Base-by-base conservation (phyloP, 73 alveolate species). In the Diophrys appendiculata region DNA sequence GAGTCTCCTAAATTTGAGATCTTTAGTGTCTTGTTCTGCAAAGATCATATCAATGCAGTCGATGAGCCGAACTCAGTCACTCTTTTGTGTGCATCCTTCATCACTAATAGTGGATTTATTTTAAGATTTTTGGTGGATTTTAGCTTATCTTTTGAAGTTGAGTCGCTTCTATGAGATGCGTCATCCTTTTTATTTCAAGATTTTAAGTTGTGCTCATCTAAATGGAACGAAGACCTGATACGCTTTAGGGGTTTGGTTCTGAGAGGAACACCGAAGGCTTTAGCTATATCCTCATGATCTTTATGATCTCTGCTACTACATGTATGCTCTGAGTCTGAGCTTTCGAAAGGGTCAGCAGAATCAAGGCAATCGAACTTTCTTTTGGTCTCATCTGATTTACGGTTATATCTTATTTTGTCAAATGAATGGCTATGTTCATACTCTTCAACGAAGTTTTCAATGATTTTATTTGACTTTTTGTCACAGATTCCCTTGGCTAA, bases 1-100 rank as follows among this genome's bases (percentile, higher is more conserved):
- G 90, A 69, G 78, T 88, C 95, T 2, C 95, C 95, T 27, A 88
- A 34, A 31, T 83, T 81, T n/a, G 90, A 77, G 1, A 74, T 52
- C 29, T 52, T 52, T 23, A 88, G 75, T 1, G 33, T 65, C 27
- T 73, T 65, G 1, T 83, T 30, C 28, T 76, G 71, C 1, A 92
- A 27, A 55, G 77, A 71, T 0, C 78, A 78, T 1, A 83, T 28
- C 25, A 65, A n/a, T 0, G 83, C 90, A 0, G 95, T 88, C 0
- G 91, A 52, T 1, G 80, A 56, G 29, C 92, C 95, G 65, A 69
- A 54, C 14, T 69, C 84, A 1, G 54, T 75, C 54, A 81, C 73
- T 25, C 72, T n/a, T 35, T 35, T 52, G 78, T 29, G 64, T 26
- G 84, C 91, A 76, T 77, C 31, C 53, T 73, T 76, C 31, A 83